Conservation (phyloP, 2,329 filamentous ascomycete species). For the Hymenoscyphus fraxineus region DNA sequence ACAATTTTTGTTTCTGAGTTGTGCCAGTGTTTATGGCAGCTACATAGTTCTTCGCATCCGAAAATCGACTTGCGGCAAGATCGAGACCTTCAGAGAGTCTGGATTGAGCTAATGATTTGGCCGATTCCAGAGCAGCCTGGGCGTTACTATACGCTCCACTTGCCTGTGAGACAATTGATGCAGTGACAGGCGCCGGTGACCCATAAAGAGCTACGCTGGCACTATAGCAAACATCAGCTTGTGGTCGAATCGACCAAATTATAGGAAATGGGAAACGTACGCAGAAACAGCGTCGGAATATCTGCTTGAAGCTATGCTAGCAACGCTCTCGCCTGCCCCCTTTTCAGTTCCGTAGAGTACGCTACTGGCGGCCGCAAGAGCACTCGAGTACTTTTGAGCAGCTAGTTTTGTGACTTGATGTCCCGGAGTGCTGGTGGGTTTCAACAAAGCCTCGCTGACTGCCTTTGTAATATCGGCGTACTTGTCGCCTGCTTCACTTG, state of each 20-base stretch:
- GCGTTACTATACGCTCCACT: constrained; percentile 62
- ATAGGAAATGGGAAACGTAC: constrained; percentile 36
- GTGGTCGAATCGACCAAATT: constrained; percentile 8
- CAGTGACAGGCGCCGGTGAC: constrained; percentile 58
- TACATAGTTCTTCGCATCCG: constrained; percentile 62
- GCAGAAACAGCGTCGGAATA: constrained; percentile 56
- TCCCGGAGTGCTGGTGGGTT: constrained; percentile 41
- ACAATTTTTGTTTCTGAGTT: constrained; percentile 49
- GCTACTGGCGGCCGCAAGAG: constrained; percentile 53
- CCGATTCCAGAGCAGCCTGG: constrained; percentile 49
- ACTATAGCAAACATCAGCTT: constrained; percentile 3
- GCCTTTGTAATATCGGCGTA: constrained; percentile 51
- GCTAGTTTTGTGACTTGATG: constrained; percentile 49
- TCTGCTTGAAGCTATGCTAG: constrained; percentile 49
- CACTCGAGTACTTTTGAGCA: constrained; percentile 53
- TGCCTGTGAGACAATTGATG: constrained; percentile 40
- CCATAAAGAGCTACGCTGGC: constrained; percentile 52
- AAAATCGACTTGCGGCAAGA: constrained; percentile 68
- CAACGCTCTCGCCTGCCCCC: constrained; percentile 42
- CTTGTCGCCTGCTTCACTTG: constrained; percentile 48
- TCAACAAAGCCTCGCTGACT: constrained; percentile 52
- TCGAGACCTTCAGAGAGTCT: constrained; percentile 67
- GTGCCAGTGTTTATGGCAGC: constrained; percentile 53
- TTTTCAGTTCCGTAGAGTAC: constrained; percentile 49
- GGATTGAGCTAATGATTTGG: constrained; percentile 66